A percentile compares a stretch with the other conserved stretches of the same genome.
These are phyloP conservation scores for Lotmaria passim DNA, from an alignment of 208 protist genomes.

Conservation along the genomic window DNA sequence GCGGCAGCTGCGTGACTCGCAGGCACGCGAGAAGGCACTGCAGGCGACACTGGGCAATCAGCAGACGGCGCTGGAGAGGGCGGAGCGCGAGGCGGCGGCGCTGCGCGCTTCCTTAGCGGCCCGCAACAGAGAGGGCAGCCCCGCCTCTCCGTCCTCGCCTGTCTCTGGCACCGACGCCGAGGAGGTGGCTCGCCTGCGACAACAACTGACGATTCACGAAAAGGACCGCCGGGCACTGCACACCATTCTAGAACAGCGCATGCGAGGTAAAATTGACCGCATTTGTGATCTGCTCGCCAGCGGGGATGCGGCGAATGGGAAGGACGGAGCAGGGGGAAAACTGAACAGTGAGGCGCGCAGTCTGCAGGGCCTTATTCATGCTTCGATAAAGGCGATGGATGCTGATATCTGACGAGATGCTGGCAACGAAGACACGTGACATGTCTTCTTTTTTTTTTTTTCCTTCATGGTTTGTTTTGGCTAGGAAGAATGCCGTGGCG, in stretches of 20 bases:
- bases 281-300: conserved; percentile 54
- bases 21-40: conserved; percentile 18
- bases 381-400: conserved; percentile 79
- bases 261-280: conserved; percentile 77
- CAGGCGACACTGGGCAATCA: conserved; percentile 3
- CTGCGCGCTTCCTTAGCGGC: conserved; percentile 1
- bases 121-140: background rate
- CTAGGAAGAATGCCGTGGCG: no score
- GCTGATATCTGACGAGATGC: conserved; percentile 19
- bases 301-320: background rate
- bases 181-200: conserved; percentile 18
- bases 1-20: conserved; percentile 5
- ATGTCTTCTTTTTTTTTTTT: no score
- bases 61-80: conserved; percentile 14
- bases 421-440: no score
- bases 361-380: conserved; percentile 74
- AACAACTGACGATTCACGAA: conserved; percentile 43
- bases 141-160: background rate
- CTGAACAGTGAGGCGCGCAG: conserved; percentile 47
- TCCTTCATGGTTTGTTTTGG: no score
- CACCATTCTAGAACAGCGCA: conserved; percentile 89
- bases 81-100: conserved; percentile 14
- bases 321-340: conserved; percentile 11
- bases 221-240: conserved; percentile 83
- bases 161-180: background rate